Evolutionary conservation across 257 asterid species (phyloP), one percentile per base, ranked within the genome.

Genomic region (Nicotiana noctiflora): DNA sequence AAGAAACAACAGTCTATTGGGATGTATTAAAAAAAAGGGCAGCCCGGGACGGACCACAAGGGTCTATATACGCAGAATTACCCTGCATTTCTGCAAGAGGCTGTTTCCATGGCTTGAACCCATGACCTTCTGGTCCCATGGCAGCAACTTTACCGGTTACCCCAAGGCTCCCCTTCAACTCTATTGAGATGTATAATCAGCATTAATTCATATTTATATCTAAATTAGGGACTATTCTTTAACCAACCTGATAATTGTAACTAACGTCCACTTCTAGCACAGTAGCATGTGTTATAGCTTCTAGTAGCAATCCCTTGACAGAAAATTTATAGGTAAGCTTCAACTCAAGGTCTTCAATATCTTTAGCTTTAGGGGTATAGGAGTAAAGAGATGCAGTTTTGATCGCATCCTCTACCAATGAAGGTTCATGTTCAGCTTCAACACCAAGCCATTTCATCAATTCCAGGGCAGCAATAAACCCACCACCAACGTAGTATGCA

Each of bases 361-460:
- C 89, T 83, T 84, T 75, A 14, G 83, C 84, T 82, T 88, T 93
- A 1, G 94, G 92, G 79, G 91, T 82, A 84, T 88, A 90, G 68
- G 84, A 87, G 86, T 88, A 85, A 21, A 93, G 91, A 80, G 97
- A 90, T 55, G 97, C 97, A 53, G 76, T 82, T 78, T 59, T 82
- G 80, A 92, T 88, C 32, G 92, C 93, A 55, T 90, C 88, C 18
- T 90, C 89, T 31, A 96, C 84, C 88, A 87, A 85, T 23, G 94
- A 88, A 82, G 85, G 92, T 79, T 91, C 92, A 10, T 86, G 63
- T 67, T 82, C 90, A 34, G 82, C 89, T 70, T 93, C 91, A 49
- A 96, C 77, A n/a, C 97, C 94, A 25, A 96, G 88, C 98, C 99
- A 96, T 86, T 85, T 90, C 98, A 96, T 90, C 81, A 92, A 81